Conservation (phyloP, 2,329 filamentous ascomycete genomes). For the Paraphaeosphaeria minitans region DNA sequence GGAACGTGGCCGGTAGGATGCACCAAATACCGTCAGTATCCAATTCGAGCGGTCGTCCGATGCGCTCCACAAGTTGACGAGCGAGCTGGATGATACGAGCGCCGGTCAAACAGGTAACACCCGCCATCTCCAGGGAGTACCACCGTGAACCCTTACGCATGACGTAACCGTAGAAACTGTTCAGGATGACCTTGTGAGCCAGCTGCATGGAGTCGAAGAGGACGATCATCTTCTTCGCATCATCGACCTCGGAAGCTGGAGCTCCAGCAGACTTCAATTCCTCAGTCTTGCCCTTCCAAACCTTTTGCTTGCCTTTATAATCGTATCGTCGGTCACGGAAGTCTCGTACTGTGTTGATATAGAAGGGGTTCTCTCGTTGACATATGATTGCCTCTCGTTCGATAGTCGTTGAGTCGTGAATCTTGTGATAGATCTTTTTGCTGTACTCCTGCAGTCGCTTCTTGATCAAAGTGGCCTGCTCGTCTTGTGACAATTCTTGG, state of each 20-base stretch:
- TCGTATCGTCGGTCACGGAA: conserved; percentile 98
- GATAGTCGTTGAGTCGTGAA: conserved; percentile 91
- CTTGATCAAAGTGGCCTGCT: conserved; percentile 78
- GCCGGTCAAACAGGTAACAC: conserved; percentile 94
- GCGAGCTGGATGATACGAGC: conserved; percentile 97
- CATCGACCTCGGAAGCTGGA: conserved; percentile 75
- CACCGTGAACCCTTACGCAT: conserved; percentile 98
- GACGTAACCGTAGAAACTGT: conserved; percentile 98
- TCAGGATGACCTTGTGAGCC: conserved; percentile 98
- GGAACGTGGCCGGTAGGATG: conserved; percentile 94
- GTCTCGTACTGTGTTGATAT: conserved; percentile 92
- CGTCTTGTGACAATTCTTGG: conserved; percentile 78
- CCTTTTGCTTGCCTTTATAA: conserved; percentile 97
- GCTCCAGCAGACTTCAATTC: conserved; percentile 83
- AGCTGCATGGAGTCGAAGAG: conserved; percentile 94
- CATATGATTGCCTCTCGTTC: conserved; percentile 97
- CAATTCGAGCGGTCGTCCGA: conserved; percentile 89
- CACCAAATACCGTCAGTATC: conserved; percentile 99
- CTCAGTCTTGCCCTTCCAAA: conserved; percentile 97
- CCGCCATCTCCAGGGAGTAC: conserved; percentile 99
- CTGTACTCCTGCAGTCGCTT: conserved; percentile 92
- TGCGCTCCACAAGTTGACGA: conserved; percentile 86
- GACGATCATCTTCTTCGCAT: conserved; percentile 98
- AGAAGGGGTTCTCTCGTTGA: conserved; percentile 97
- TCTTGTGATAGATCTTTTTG: conserved; percentile 99